phyloP scores from a whole-genome alignment of 2,329 filamentous ascomycete genomes.

The Mycosphaerella sp. region DNA sequence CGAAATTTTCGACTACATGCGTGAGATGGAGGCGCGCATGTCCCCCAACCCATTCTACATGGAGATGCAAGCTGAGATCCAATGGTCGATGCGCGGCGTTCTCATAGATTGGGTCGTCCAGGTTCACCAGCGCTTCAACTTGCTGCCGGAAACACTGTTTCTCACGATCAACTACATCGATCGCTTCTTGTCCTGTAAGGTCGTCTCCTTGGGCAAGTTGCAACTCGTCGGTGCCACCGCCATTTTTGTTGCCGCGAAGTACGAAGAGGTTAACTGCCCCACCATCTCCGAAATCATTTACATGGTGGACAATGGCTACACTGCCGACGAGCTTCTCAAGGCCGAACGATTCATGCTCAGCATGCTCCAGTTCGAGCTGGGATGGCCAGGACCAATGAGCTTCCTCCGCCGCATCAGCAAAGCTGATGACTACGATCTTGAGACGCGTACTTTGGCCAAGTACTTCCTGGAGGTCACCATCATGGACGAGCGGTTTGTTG shows the following conservation, averaged over 20 bases:
- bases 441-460: constrained; percentile 91
- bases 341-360: constrained; percentile 97
- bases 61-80: constrained; percentile 90
- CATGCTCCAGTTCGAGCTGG: constrained; percentile 91
- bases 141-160: constrained; percentile 92
- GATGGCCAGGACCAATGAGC: constrained; percentile 98
- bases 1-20: constrained; percentile 93
- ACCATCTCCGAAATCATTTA: constrained; percentile 93
- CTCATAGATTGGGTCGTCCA: constrained; percentile 98
- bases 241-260: constrained; percentile 93
- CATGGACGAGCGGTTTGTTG: constrained; percentile 97
- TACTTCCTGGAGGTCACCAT: constrained; percentile 96
- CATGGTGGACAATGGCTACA: constrained; percentile 95
- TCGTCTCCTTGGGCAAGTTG: constrained; percentile 89
- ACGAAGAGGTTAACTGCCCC: constrained; percentile 97
- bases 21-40: constrained; percentile 76
- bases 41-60: constrained; percentile 90
- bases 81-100: constrained; percentile 97
- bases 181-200: constrained; percentile 88
- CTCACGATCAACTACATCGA: constrained; percentile 96
- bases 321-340: constrained; percentile 85
- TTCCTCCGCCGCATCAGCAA: constrained; percentile 96
- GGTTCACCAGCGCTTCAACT: constrained; percentile 83
- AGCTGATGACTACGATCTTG: constrained; percentile 93
- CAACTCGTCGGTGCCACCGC: constrained; percentile 95